Percentiles rank a stretch among this genome's conserved stretches.
These are phyloP conservation scores for Haberlea rhodopensis DNA, from an alignment of 257 asterid species.

Conservation along the genomic window DNA sequence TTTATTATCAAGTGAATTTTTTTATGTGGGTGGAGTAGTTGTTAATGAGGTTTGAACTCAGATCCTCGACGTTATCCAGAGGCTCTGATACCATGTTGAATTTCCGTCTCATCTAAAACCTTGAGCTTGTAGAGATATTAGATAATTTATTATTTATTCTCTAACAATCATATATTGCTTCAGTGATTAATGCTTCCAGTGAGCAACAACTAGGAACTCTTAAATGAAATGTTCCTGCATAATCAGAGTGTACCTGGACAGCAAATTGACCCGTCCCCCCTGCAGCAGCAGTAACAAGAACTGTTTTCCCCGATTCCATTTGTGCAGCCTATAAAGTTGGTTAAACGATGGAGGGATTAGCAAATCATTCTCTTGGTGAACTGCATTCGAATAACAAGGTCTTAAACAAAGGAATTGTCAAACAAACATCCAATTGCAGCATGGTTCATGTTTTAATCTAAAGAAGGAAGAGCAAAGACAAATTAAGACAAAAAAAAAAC, in stretches of 20 bases:
- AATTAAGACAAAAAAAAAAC: conserved; percentile 7
- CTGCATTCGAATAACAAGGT: conserved; percentile 7
- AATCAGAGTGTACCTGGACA: conserved; percentile 65
- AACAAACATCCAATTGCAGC: conserved; percentile 19
- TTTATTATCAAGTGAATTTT: too few species aligned
- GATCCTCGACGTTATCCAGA: too few species aligned
- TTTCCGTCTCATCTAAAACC: too few species aligned
- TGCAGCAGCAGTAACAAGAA: conserved; percentile 97
- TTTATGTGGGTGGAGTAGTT: too few species aligned
- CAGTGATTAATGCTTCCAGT: neutral
- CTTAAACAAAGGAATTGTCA: conserved; percentile 6
- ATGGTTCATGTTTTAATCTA: neutral
- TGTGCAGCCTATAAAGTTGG: conserved; percentile 65
- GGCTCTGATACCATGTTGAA: too few species aligned
- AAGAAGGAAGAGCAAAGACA: conserved; percentile 14
- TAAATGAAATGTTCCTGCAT: conserved; percentile 11
- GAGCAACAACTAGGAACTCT: conserved; percentile 17
- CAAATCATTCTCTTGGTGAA: conserved; percentile 13
- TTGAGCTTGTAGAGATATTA: too few species aligned
- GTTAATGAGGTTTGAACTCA: too few species aligned
- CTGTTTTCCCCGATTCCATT: conserved; percentile 80
- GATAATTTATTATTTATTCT: too few species aligned
- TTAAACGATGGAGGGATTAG: conserved; percentile 21
- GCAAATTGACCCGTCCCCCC: conserved; percentile 99
- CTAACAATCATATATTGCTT: neutral